phyloP scores from a whole-genome alignment of 306 rosid species.

The Biancaea sappan region DNA sequence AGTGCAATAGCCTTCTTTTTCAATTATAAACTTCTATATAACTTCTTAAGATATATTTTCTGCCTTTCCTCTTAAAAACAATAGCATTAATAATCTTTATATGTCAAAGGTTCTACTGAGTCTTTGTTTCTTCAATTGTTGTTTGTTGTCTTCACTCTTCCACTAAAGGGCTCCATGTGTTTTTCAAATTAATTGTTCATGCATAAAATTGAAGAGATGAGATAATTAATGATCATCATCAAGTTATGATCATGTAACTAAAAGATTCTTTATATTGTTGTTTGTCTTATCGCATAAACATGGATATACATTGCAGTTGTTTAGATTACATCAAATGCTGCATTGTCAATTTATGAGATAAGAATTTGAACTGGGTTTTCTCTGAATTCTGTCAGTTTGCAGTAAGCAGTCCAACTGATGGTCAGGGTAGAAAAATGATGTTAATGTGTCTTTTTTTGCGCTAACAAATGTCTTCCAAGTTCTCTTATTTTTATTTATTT shows the following conservation, averaged over 20 bases:
- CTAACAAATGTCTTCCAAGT: neutral
- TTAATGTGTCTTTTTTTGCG: neutral
- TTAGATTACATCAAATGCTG: constrained; percentile 1
- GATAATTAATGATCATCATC: neutral
- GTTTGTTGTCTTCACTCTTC: neutral
- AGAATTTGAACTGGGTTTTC: neutral
- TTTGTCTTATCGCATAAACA: neutral
- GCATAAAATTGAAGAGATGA: neutral
- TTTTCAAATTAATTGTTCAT: neutral
- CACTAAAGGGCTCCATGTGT: neutral
- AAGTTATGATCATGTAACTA: neutral
- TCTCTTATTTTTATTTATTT: neutral
- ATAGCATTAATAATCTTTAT: neutral
- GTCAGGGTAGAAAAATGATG: too few species aligned
- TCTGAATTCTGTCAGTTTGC: neutral
- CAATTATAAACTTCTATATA: too few species aligned
- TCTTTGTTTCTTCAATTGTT: neutral
- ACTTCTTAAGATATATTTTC: neutral
- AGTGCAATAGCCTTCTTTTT: neutral
- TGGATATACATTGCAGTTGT: neutral
- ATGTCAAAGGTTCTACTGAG: neutral
- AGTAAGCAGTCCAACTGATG: neutral
- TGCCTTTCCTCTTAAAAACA: neutral
- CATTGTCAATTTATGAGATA: neutral
- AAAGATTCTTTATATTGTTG: neutral